These are phyloP conservation scores for Colletotrichum plurivorum DNA, from an alignment of 2,329 filamentous ascomycete species.

Conservation along the genomic window DNA sequence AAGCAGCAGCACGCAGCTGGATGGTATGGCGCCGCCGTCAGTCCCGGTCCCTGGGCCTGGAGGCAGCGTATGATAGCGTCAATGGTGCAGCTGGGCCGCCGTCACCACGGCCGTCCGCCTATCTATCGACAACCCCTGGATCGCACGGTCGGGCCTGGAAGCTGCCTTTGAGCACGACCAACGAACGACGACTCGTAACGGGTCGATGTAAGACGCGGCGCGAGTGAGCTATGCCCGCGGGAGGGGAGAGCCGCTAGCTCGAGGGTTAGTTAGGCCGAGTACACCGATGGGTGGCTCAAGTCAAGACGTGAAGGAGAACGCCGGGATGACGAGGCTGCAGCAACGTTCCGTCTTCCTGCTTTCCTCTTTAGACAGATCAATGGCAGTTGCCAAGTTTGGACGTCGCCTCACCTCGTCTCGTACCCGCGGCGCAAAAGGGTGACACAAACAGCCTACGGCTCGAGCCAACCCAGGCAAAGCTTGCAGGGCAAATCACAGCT, in stretches of 20 bases:
- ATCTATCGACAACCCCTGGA: slow-evolving; percentile 22
- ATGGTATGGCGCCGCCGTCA: slow-evolving; percentile 20
- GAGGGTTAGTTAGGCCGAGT: neutral
- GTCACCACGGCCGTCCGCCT: slow-evolving; percentile 14
- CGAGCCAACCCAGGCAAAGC: neutral
- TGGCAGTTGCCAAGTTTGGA: neutral
- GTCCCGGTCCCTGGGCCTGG: slow-evolving; percentile 24
- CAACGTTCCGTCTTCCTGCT: neutral
- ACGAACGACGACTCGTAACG: slow-evolving; percentile 22
- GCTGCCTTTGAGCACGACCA: slow-evolving; percentile 21
- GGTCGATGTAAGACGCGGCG: slow-evolving; percentile 2
- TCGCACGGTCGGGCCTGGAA: slow-evolving; percentile 22
- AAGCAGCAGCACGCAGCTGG: neutral
- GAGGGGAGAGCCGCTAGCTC: slow-evolving; percentile 21
- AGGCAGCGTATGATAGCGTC: slow-evolving; percentile 18
- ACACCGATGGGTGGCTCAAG: neutral
- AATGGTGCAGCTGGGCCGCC: slow-evolving; percentile 23
- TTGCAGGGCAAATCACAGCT: slow-evolving; percentile 14
- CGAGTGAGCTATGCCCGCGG: slow-evolving; percentile 5
- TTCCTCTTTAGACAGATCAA: neutral
- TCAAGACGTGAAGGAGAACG: neutral
- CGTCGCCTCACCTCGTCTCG: slow-evolving; percentile 11
- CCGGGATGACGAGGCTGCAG: slow-evolving; percentile 8
- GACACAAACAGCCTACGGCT: neutral
- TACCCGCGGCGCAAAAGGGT: slow-evolving; percentile 6